Percentiles rank a stretch among this genome's conserved stretches.
Conservation (phyloP, 768 basidiomycete genomes). For the Lentinula boryana region DNA sequence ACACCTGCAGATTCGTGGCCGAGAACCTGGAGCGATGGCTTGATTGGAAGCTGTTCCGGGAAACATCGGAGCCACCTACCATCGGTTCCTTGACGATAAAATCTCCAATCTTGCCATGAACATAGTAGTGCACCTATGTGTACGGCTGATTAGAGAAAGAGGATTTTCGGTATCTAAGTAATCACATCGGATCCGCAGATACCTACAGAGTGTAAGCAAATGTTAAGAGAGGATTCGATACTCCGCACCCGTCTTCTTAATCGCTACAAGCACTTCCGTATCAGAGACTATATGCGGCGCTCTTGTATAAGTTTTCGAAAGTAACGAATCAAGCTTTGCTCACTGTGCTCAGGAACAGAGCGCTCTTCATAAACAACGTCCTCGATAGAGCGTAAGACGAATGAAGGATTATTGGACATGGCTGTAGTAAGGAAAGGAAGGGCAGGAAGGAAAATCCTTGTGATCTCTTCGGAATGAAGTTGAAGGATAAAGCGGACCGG, state of each 20-base stretch:
- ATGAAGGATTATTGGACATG: constrained; percentile 76
- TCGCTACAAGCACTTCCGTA: constrained; percentile 79
- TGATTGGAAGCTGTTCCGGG: background rate
- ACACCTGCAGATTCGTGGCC: constrained; percentile 92
- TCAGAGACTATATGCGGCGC: constrained; percentile 40
- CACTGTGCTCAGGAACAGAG: constrained; percentile 52
- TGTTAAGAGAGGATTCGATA: background rate
- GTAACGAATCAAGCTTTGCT: constrained; percentile 18
- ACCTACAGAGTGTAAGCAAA: constrained; percentile 35
- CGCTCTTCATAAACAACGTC: constrained; percentile 68
- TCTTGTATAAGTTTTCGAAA: background rate
- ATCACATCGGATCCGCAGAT: constrained; percentile 88
- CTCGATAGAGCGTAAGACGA: constrained; percentile 67
- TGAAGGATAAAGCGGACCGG: background rate
- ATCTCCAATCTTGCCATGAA: constrained; percentile 75
- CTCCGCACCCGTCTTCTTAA: constrained; percentile 82
- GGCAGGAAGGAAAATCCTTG: background rate
- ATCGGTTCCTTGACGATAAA: constrained; percentile 78
- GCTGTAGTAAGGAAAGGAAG: constrained; percentile 14
- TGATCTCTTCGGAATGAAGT: background rate
- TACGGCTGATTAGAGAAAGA: constrained; percentile 10
- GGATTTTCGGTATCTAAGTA: constrained; percentile 5
- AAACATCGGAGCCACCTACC: constrained; percentile 32
- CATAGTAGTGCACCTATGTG: constrained; percentile 67
- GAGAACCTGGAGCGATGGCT: constrained; percentile 51